Percentiles rank a stretch among this genome's conserved stretches.
Evolutionary conservation across 164 flowering plant genomes (phyloP).

Genomic region (Vitis rupestris): DNA sequence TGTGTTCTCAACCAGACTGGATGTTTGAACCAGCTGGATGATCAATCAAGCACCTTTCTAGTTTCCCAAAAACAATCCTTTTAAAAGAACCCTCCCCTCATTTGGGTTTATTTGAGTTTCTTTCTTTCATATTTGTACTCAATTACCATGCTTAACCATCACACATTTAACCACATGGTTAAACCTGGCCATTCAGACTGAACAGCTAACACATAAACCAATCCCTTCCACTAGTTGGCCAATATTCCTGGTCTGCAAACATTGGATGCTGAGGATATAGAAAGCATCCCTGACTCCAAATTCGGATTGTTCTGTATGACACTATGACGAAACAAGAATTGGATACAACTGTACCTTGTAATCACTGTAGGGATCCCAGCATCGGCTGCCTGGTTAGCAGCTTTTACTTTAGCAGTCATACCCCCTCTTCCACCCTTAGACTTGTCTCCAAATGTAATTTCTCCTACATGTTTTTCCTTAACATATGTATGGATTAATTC

Average conservation of each 20-base stretch:
- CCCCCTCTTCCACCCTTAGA: constrained; percentile 94
- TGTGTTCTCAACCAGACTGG: no score
- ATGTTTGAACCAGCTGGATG: no score
- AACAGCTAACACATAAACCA: no score
- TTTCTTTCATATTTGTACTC: no score
- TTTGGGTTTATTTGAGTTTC: no score
- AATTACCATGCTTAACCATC: no score
- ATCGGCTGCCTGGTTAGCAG: constrained; percentile 74
- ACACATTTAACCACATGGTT: no score
- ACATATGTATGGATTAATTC: constrained; percentile 72
- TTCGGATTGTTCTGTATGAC: not conserved
- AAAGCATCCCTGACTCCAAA: not conserved
- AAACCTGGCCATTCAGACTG: no score
- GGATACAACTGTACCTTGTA: constrained; percentile 51
- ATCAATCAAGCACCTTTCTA: no score
- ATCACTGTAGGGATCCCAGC: constrained; percentile 88
- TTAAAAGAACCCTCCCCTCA: no score
- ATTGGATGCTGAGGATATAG: not conserved
- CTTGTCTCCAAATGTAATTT: constrained; percentile 88
- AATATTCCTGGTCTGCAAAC: not conserved
- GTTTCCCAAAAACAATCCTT: no score
- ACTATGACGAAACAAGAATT: not conserved
- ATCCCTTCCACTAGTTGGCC: not conserved
- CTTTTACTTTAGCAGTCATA: constrained; percentile 94
- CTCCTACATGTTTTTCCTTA: constrained; percentile 64